These are phyloP conservation scores for Chlorella vulgaris DNA, from an alignment of 139 green algal species.

Conservation along the genomic window DNA sequence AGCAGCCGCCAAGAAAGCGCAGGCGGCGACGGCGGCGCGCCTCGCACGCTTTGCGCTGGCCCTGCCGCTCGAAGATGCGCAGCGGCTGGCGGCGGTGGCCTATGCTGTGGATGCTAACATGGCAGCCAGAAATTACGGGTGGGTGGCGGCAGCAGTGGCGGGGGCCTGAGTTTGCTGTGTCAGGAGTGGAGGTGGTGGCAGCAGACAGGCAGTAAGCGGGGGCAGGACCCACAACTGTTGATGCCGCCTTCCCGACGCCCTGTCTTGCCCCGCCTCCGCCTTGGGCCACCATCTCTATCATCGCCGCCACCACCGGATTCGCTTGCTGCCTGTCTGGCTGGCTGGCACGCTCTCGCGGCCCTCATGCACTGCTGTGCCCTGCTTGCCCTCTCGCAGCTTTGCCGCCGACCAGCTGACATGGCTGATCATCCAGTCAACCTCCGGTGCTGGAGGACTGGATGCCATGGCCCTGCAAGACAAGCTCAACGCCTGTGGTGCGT, in stretches of 20 bases:
- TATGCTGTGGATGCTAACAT: constrained; percentile 45
- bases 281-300: too few relatives aligned
- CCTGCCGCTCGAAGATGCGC: constrained; percentile 17
- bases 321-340: too few relatives aligned
- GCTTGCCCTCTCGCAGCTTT: constrained; percentile 17
- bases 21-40: background rate
- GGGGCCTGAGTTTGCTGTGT: background rate
- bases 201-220: background rate
- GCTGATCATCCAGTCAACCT: constrained; percentile 39
- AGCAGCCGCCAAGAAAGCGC: background rate
- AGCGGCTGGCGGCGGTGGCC: background rate
- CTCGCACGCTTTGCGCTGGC: constrained; percentile 32
- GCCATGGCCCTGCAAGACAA: constrained; percentile 27
- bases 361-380: background rate
- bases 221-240: too few relatives aligned
- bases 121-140: constrained; percentile 30
- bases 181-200: background rate
- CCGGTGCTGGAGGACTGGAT: background rate
- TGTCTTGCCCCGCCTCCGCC: too few relatives aligned
- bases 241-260: too few relatives aligned
- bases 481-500: constrained; percentile 35
- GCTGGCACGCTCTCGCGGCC: background rate
- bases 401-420: constrained; percentile 39
- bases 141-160: too few relatives aligned
- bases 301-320: too few relatives aligned